These are phyloP conservation scores for Rubroboletus pulcherrimus DNA, from an alignment of 768 basidiomycete genomes.

Conservation along the genomic window DNA sequence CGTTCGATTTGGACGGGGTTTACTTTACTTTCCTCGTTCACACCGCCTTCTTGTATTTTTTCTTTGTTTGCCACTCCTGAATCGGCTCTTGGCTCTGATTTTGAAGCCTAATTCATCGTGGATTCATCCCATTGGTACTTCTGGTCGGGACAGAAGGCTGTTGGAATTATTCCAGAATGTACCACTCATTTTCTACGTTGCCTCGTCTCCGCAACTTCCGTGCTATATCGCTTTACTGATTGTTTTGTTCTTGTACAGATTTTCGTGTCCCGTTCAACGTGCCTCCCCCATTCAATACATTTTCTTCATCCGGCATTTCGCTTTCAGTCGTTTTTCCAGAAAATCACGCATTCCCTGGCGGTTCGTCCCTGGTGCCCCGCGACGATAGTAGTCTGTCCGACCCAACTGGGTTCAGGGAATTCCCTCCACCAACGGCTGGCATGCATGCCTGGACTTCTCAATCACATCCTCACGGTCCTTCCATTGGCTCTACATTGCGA, in stretches of 20 bases:
- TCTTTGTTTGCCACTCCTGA: neutral
- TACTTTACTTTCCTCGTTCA: neutral
- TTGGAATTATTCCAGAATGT: neutral
- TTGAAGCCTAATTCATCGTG: neutral
- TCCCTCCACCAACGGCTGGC: neutral
- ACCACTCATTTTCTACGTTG: neutral
- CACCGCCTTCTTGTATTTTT: neutral
- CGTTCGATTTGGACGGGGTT: neutral
- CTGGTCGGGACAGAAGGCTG: neutral
- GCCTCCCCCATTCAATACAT: neutral
- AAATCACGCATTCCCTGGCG: neutral
- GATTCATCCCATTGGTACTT: neutral
- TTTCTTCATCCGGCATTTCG: neutral
- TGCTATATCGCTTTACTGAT: constrained; percentile 1
- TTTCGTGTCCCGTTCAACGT: neutral
- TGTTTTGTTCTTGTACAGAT: constrained; percentile 1
- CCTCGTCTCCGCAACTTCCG: neutral
- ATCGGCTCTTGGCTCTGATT: neutral
- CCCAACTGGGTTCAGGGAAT: neutral
- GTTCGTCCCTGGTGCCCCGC: constrained; percentile 1
- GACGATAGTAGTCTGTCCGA: constrained; percentile 1
- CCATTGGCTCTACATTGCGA: neutral
- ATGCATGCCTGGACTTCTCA: neutral
- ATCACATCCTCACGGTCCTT: neutral
- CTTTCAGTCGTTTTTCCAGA: neutral